Conservation (phyloP, 2,329 filamentous ascomycete genomes). For the Ceratocystis destructans region DNA sequence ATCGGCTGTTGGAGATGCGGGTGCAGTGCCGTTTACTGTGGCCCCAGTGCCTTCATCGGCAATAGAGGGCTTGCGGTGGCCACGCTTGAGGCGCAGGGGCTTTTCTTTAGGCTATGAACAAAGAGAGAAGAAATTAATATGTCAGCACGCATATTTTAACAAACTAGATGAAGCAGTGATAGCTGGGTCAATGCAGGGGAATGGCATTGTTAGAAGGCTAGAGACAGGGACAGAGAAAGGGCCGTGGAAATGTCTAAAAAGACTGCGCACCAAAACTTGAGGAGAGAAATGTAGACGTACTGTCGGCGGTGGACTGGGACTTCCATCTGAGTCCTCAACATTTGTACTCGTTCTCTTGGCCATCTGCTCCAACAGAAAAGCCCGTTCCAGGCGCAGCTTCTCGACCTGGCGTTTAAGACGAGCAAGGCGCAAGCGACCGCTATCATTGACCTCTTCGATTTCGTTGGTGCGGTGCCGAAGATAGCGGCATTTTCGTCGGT, state of each 20-base stretch:
- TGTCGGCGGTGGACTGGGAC: constrained; percentile 65
- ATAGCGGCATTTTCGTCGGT: constrained; percentile 91
- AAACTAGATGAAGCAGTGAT: neutral
- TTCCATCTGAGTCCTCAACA: constrained; percentile 65
- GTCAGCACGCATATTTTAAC: constrained; percentile 18
- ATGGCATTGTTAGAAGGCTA: constrained; percentile 5
- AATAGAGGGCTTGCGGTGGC: constrained; percentile 48
- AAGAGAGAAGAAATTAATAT: neutral
- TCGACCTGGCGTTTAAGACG: constrained; percentile 75
- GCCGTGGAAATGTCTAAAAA: neutral
- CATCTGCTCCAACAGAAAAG: constrained; percentile 59
- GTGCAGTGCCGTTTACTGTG: constrained; percentile 27
- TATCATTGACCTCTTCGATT: constrained; percentile 82
- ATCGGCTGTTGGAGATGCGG: constrained; percentile 25
- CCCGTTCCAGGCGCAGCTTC: constrained; percentile 79
- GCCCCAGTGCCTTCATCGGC: constrained; percentile 28
- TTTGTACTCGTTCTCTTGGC: constrained; percentile 60
- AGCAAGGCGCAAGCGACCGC: constrained; percentile 61
- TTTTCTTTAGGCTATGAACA: constrained; percentile 56
- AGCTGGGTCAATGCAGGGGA: constrained; percentile 10
- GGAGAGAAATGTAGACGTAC: constrained; percentile 33
- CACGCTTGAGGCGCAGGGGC: constrained; percentile 59
- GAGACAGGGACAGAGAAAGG: neutral
- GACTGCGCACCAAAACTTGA: neutral
- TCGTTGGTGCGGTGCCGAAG: constrained; percentile 83